Evolutionary conservation across 352 stramenopile species (phyloP), one percentile per base, ranked within the genome.

Genomic region (Phytophthora cryptogea): DNA sequence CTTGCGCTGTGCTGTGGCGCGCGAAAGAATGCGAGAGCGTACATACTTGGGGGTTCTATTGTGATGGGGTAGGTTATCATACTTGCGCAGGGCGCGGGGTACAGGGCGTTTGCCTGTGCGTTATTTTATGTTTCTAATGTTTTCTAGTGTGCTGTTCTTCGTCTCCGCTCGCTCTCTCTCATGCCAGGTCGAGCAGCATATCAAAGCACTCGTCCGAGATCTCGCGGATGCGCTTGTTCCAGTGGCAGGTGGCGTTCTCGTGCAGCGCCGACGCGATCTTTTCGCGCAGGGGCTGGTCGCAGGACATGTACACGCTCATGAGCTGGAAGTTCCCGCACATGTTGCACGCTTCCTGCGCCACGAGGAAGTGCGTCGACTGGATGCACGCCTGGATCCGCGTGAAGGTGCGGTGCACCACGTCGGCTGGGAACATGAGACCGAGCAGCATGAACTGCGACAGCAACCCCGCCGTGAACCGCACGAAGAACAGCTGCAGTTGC

Each of bases 181-280:
- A 94, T 30, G 80, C 82, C 55, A 94, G 60, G 66, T 94, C 84
- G 14, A 94, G 69, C 53, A 94, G 72, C 72, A 80, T 73, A 66
- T 94, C 84, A 52, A 94, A 94, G 56, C 74, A 83, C 60, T 92
- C 79, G 66, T 94, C 84, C 35, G 82, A 89, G 52, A 90, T 72
- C 64, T 88, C 66, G 32, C 83, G 82, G 58, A 94, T 88, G 59
- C 78, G 80, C 51, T 77, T 65, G 71, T 92, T 90, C 84, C 84
- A 94, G 60, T 94, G 84, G 8, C 57, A 59, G 0, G 55, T 74
- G 42, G 82, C 72, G 54, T 85, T 94, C 35, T 78, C 72, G 41
- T 94, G 84, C 36, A 94, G 67, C 10, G 78, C 80, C 0, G 72
- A 78, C 26, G 82, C 72, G 20, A 94, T 65, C 46, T 75, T 78